These are phyloP conservation scores for Carallia pectinifolia DNA, from an alignment of 345 rosid species.

Conservation along the genomic window DNA sequence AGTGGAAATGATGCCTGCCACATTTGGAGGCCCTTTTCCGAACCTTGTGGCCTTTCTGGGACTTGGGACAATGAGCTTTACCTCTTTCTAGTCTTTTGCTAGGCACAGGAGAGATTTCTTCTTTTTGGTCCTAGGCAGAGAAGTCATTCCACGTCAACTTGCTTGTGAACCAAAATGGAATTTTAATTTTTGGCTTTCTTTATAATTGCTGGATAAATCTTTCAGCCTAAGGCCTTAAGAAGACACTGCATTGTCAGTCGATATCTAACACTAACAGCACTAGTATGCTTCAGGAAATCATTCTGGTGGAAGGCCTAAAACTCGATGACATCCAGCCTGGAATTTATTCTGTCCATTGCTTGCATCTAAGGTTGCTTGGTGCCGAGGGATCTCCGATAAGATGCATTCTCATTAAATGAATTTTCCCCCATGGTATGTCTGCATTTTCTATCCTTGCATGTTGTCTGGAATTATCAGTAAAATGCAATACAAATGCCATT, in stretches of 20 bases:
- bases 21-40: too few species aligned
- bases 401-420: constrained; percentile 74
- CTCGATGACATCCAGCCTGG: constrained; percentile 60
- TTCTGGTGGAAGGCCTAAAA: constrained; percentile 62
- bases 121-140: neutral
- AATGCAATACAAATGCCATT: neutral
- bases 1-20: too few species aligned
- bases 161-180: neutral
- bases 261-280: neutral
- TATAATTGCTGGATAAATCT: neutral
- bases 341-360: constrained; percentile 65
- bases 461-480: neutral
- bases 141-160: neutral
- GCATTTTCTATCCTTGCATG: neutral
- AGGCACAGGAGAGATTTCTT: too few species aligned
- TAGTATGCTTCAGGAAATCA: constrained; percentile 26
- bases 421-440: neutral
- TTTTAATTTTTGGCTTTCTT: neutral
- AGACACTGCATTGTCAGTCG: neutral
- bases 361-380: constrained; percentile 62
- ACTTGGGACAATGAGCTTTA: neutral
- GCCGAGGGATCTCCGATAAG: constrained; percentile 68
- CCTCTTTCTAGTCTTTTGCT: neutral
- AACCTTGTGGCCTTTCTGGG: neutral
- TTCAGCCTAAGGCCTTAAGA: neutral